Evolutionary conservation across 163 green algal genomes (phyloP).

Genomic region (Volvox carteri): DNA sequence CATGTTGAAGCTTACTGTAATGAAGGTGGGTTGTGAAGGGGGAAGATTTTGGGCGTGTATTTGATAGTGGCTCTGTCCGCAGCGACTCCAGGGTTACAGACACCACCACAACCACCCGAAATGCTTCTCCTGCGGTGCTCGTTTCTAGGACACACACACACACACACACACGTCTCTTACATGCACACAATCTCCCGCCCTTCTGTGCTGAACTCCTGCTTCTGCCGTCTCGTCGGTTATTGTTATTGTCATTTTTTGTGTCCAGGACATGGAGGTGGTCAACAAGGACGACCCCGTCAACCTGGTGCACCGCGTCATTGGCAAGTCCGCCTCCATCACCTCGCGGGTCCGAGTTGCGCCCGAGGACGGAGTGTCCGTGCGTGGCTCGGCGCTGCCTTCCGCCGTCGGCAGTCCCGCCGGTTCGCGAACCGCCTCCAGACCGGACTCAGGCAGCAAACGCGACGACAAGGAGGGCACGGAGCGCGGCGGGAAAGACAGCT

Average conservation of each 20-base stretch:
- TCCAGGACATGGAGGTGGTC: conserved; percentile 26
- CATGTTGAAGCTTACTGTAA: no score
- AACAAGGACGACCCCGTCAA: conserved; percentile 30
- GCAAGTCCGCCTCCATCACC: conserved; percentile 19
- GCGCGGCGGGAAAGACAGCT: not conserved
- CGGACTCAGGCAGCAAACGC: not conserved
- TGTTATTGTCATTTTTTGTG: not conserved
- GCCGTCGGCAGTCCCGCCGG: not conserved
- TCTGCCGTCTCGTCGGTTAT: no score
- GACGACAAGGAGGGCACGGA: not conserved
- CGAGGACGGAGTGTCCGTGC: conserved; percentile 28
- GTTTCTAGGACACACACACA: no score
- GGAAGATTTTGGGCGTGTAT: no score
- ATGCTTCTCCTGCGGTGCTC: no score
- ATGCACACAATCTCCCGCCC: no score
- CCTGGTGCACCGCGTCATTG: conserved; percentile 45
- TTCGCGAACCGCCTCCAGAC: conserved; percentile 20
- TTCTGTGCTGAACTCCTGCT: no score
- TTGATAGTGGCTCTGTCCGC: no score
- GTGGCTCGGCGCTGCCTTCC: not conserved
- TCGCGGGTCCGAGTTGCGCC: conserved; percentile 30
- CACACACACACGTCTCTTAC: no score
- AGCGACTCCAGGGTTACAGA: no score
- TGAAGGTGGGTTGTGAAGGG: no score
- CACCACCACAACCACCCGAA: no score